Percentiles rank a stretch among this genome's conserved stretches.
Conservation (phyloP, 352 stramenopile genomes). For the Globisporangium iwayamae region DNA sequence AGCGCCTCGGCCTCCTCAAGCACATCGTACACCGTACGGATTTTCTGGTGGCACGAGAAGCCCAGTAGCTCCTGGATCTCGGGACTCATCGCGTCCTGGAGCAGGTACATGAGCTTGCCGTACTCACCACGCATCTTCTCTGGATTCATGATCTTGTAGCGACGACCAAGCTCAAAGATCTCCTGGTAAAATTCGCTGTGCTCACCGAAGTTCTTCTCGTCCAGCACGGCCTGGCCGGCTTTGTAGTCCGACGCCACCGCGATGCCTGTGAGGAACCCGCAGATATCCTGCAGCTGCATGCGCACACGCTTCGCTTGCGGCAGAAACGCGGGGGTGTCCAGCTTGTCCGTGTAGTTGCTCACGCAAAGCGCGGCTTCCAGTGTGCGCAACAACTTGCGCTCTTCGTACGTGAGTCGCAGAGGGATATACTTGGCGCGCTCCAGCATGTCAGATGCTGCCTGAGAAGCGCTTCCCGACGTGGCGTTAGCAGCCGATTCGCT, state of each 20-base stretch:
- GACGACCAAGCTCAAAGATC: conserved; percentile 92
- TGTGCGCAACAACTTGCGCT: conserved; percentile 92
- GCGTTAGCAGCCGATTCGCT: not conserved
- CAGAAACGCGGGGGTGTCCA: conserved; percentile 78
- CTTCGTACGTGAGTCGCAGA: conserved; percentile 93
- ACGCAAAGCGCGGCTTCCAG: conserved; percentile 93
- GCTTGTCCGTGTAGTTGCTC: conserved; percentile 92
- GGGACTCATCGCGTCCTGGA: conserved; percentile 88
- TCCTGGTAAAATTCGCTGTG: conserved; percentile 88
- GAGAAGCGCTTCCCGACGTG: not conserved
- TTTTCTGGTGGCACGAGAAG: conserved; percentile 76
- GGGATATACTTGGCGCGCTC: conserved; percentile 96
- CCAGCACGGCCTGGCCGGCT: conserved; percentile 78
- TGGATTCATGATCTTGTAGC: conserved; percentile 99
- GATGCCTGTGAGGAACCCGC: conserved; percentile 88
- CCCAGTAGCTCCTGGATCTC: conserved; percentile 84
- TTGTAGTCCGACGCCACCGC: conserved; percentile 89
- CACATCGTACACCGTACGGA: conserved; percentile 90
- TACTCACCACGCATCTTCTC: conserved; percentile 97
- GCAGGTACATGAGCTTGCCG: conserved; percentile 94
- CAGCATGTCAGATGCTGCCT: conserved; percentile 43
- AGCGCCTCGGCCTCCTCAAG: conserved; percentile 69
- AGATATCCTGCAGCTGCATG: conserved; percentile 90
- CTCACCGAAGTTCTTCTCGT: conserved; percentile 89
- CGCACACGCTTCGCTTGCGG: conserved; percentile 78